Base-by-base conservation (phyloP, 768 basidiomycete species). In the Astraeus odoratus region DNA sequence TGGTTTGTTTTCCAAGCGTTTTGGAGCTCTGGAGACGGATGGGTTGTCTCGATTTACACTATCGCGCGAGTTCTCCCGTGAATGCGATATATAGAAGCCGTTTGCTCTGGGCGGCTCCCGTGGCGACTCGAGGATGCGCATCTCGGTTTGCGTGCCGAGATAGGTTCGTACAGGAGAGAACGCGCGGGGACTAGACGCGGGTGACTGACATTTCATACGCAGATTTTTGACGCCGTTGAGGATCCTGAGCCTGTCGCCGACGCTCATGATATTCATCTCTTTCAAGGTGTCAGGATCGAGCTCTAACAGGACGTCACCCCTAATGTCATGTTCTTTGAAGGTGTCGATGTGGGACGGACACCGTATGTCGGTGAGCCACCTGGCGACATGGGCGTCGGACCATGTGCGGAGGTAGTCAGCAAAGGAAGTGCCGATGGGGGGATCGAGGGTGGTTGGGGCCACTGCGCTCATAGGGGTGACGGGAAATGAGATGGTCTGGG, bases 161-260 rank as follows among this genome's bases (percentile, higher is more conserved):
- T 34, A 40, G 5, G 45, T n/a, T 6, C 45, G 45, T 10, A 34
- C 4, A 1, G 38, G 51, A 1, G 30, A 23, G 22, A 46, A 25
- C 1, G 34, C 19, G 5, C 49, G 36, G 29, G 35, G 33, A 5
- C 16, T 41, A 31, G 36, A 34, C 29, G 27, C 45, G 47, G 48
- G 57, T 2, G 60, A 46, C 3, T 68, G 60, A 39, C 79, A 81
- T 50, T 73, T 74, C 51, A 78, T 75, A 26, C 94, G 71, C 13
- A 98, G 71, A 5, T 68, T 60, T 59, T 92, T 93, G 48, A 99
- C 86, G 1, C 83, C 95, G 46, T 80, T 85, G 16, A 91, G 57
- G 40, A 99, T 86, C 58, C 90, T 77, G 7, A 97, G 78, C 39
- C 94, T 72, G 65, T 99, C 96, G 9, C 96, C 96, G 33, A 99